Evolutionary conservation across 2,329 filamentous ascomycete species (phyloP), one percentile per base, ranked within the genome.

Genomic region (Diplodia corticola): DNA sequence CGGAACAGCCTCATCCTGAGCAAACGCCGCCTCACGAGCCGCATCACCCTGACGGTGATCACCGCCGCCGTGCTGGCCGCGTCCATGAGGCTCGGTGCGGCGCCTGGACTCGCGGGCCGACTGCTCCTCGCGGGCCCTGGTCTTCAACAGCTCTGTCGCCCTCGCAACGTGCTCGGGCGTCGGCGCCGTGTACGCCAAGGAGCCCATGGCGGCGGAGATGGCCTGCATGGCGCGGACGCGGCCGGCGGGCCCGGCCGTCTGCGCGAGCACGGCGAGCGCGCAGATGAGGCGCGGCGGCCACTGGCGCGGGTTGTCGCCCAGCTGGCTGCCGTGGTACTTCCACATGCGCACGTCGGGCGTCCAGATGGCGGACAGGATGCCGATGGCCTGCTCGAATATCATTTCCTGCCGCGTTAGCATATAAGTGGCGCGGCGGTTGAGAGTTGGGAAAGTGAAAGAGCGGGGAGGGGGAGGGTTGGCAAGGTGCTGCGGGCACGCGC

Each of bases 141-240:
- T 5, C 40, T 20, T 20, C 1, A 44, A 12, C 26, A 28, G 12
- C 24, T 28, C 49, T 4, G 49, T 20, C 5, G 49, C 49, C 6
- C 24, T 30, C 4, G 15, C 2, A 7, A 54, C 35, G 9, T 35
- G 26, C 26, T 54, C 51, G 2, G 49, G 22, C 17, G 28, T 20
- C 9, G 51, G 10, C 3, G 28, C 9, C 6, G 17, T 26, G 30
- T 33, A 33, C 17, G 17, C 30, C 4, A 20, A 1, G n/a, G 3
- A 15, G n/a, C 17, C 48, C 48, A 50, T 26, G 48, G 20, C 51
- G 4, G 3, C 17, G 4, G 51, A 5, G 28, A 33, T n/a, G 2
- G 35, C 12, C 28, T 54, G 51, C 51, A 54, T 54, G n/a, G 51
- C 51, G 30, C n/a, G 51, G n/a, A 54, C 20, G n/a, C 30, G 51